These are phyloP conservation scores for Pseudoperonospora humuli DNA, from an alignment of 352 stramenopile genomes.

Conservation along the genomic window DNA sequence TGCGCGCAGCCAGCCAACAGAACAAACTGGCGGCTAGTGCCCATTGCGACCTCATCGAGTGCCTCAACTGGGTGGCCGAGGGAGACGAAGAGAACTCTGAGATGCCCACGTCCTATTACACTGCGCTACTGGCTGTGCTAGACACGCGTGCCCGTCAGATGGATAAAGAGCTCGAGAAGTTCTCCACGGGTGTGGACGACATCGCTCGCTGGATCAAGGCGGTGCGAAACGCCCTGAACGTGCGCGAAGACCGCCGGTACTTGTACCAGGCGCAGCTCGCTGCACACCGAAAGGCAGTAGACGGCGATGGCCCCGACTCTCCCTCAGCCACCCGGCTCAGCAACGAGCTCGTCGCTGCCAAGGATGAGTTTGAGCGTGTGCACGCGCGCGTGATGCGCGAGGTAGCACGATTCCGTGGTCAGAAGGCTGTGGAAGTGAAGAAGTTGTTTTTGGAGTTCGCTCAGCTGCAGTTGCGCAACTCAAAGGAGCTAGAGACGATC, in stretches of 20 bases:
- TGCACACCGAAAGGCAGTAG: conserved; percentile 26
- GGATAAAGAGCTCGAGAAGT: conserved; percentile 61
- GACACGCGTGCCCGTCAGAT: conserved; percentile 72
- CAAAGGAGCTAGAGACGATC: conserved; percentile 43
- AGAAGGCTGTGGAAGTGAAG: conserved; percentile 68
- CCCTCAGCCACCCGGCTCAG: conserved; percentile 22
- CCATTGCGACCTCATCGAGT: conserved; percentile 81
- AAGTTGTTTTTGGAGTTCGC: conserved; percentile 70
- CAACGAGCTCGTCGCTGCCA: conserved; percentile 52
- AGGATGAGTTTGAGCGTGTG: conserved; percentile 68
- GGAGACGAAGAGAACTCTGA: conserved; percentile 59
- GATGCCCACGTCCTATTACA: conserved; percentile 57
- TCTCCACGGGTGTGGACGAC: conserved; percentile 55
- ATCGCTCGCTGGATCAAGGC: conserved; percentile 69
- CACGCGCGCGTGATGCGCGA: conserved; percentile 72
- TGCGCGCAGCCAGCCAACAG: conserved; percentile 47
- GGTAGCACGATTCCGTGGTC: conserved; percentile 57
- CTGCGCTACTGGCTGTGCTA: conserved; percentile 47
- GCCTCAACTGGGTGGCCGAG: conserved; percentile 54
- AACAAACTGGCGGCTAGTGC: conserved; percentile 65
- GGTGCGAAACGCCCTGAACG: conserved; percentile 57
- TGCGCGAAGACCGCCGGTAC: conserved; percentile 72
- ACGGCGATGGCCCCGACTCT: conserved; percentile 24
- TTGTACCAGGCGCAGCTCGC: conserved; percentile 73
- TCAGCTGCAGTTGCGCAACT: conserved; percentile 41